These are phyloP conservation scores for Apiospora sp. DNA, from an alignment of 2,329 filamentous ascomycete genomes.

Conservation along the genomic window DNA sequence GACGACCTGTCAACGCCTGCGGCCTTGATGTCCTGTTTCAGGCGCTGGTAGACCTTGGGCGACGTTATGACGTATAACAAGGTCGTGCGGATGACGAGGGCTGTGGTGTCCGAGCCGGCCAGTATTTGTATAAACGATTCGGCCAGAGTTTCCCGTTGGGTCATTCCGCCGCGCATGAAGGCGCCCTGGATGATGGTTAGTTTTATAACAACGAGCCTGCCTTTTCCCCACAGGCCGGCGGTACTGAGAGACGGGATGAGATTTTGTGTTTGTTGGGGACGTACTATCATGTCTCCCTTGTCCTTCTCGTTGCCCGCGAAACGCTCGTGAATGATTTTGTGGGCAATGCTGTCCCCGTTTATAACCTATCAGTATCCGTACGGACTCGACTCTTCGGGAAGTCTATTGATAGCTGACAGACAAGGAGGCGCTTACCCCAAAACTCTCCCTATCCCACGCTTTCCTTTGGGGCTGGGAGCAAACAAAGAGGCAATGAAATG, in stretches of 20 bases:
- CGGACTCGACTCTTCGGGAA: not conserved
- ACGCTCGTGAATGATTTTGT: constrained; percentile 12
- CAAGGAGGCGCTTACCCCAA: constrained; percentile 11
- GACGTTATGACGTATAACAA: constrained; percentile 24
- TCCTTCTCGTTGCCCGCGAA: constrained; percentile 10
- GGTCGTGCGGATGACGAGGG: constrained; percentile 24
- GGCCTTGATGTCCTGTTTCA: constrained; percentile 23
- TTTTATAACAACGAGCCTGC: not conserved
- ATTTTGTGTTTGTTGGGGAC: not conserved
- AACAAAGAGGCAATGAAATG: not conserved
- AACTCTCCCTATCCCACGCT: constrained; percentile 17
- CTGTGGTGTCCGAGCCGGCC: constrained; percentile 27
- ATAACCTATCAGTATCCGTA: not conserved
- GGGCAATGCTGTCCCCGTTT: not conserved
- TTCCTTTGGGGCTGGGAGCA: constrained; percentile 4
- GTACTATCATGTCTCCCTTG: constrained; percentile 24
- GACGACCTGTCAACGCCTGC: constrained; percentile 17
- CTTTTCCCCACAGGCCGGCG: not conserved
- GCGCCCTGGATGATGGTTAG: not conserved
- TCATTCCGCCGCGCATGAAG: constrained; percentile 23
- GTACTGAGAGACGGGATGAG: not conserved
- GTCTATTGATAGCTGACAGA: not conserved
- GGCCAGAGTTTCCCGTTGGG: constrained; percentile 1
- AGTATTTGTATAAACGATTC: constrained; percentile 20
- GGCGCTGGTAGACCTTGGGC: constrained; percentile 24